Percentiles rank a stretch among this genome's conserved stretches.
These are phyloP conservation scores for Fusarium veterinarium DNA, from an alignment of 2,329 filamentous ascomycete species.

Conservation along the genomic window DNA sequence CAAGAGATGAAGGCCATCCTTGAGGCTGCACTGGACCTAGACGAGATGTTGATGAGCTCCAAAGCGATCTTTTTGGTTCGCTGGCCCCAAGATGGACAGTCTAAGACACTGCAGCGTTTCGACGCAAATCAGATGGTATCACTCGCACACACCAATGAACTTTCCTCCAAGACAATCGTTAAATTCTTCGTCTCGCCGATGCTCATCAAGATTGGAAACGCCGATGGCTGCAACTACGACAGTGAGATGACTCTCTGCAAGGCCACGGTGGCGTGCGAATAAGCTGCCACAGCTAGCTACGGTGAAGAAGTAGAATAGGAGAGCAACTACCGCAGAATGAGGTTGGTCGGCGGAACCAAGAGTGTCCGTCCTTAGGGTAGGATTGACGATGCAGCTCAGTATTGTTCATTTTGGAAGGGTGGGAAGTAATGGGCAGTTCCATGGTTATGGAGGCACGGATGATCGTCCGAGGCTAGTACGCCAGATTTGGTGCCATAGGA, in stretches of 20 bases:
- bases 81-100: not conserved
- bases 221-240: conserved; percentile 8
- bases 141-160: too few species aligned
- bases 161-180: not conserved
- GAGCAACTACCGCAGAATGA: too few species aligned
- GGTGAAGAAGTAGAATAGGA: too few species aligned
- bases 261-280: not conserved
- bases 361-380: too few species aligned
- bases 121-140: too few species aligned
- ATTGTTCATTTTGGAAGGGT: too few species aligned
- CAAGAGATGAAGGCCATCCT: not conserved
- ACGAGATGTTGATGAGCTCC: conserved; percentile 8
- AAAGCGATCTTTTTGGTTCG: not conserved
- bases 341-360: too few species aligned
- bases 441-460: too few species aligned
- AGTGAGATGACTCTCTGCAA: not conserved
- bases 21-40: not conserved
- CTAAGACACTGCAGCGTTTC: too few species aligned
- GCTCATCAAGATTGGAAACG: conserved; percentile 4
- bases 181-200: not conserved
- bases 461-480: not conserved
- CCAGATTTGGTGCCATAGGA: not conserved
- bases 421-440: too few species aligned
- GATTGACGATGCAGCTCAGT: too few species aligned
- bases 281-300: not conserved